Evolutionary conservation across 352 stramenopile genomes (phyloP), one percentile per base, ranked within the genome.

Genomic region (Stephanocyclus meneghinianus): DNA sequence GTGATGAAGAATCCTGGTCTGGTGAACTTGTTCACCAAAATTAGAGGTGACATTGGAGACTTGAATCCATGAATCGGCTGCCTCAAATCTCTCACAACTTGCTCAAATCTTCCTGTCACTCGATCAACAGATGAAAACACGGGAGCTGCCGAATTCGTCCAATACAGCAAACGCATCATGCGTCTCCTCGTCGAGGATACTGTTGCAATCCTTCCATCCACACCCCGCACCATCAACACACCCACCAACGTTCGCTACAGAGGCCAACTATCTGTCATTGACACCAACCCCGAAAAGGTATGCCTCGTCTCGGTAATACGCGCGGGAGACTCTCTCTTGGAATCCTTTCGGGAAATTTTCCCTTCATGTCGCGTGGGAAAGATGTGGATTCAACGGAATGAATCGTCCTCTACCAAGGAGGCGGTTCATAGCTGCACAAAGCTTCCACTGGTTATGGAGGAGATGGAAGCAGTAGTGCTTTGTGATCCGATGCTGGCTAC

Each of bases 401-500:
- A 99, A 89, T 60, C 29, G 9, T 74, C 82, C 32, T 63, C 78
- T n/a, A 50, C 84, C 9, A 91, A 92, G 61, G 63, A 84, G 57
- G 65, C 90, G 91, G 87, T 97, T 95, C 92, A 98, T 62, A 98
- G 93, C 73, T 99, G 98, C 87, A 95, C 92, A 32, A 99, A 99
- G 86, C 81, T 99, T 29, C 96, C 96, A 29, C 90, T 91, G 4
- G 86, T 88, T 40, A 94, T 98, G 29, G 72, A 89, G 11, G 91
- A 94, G 35, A 92, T 95, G 79, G 84, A 96, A 56, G 60, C 60
- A 71, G 91, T 98, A 15, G 77, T 99, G n/a, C 80, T 99, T 10
- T 97, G 97, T 60, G 96, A 99, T 90, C 96, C 96, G 16, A 99
- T 99, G 96, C 88, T 98, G 44, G 96, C 94, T 1, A 98, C 95